Conservation (phyloP, 441 rosid species). For the Populus hybrid region DNA sequence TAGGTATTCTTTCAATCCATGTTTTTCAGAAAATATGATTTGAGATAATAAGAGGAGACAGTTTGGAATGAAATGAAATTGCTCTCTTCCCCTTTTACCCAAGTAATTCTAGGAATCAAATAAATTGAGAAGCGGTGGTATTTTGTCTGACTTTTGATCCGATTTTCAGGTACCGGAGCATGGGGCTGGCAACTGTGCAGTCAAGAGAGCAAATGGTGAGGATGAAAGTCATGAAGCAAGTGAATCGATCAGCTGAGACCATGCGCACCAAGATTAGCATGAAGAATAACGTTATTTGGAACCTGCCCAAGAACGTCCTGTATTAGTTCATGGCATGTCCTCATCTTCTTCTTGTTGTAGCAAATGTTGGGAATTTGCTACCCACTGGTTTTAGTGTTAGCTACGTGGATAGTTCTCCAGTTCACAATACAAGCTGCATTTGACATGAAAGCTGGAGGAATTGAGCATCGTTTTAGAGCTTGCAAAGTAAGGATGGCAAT, state of each 20-base stretch:
- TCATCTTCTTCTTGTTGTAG: not conserved
- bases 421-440: too few relatives aligned
- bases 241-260: constrained; percentile 52
- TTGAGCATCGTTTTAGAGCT: too few relatives aligned
- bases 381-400: not conserved
- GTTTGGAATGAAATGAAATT: not conserved
- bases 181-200: constrained; percentile 82
- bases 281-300: constrained; percentile 82
- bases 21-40: not conserved
- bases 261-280: constrained; percentile 29
- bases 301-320: constrained; percentile 75
- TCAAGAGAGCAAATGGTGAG: constrained; percentile 73
- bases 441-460: too few relatives aligned
- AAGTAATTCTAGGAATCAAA: not conserved
- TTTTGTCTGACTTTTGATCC: not conserved
- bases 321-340: constrained; percentile 33
- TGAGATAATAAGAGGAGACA: not conserved
- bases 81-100: not conserved
- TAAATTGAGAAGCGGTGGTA: not conserved
- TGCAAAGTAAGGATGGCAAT: too few relatives aligned
- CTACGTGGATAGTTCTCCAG: not conserved
- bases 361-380: not conserved
- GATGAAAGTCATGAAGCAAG: constrained; percentile 81
- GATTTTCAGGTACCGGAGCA: constrained; percentile 62
- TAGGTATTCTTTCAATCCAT: constrained; percentile 40